phyloP scores from a whole-genome alignment of 2,329 filamentous ascomycete species.

The Ophiostoma sp. region DNA sequence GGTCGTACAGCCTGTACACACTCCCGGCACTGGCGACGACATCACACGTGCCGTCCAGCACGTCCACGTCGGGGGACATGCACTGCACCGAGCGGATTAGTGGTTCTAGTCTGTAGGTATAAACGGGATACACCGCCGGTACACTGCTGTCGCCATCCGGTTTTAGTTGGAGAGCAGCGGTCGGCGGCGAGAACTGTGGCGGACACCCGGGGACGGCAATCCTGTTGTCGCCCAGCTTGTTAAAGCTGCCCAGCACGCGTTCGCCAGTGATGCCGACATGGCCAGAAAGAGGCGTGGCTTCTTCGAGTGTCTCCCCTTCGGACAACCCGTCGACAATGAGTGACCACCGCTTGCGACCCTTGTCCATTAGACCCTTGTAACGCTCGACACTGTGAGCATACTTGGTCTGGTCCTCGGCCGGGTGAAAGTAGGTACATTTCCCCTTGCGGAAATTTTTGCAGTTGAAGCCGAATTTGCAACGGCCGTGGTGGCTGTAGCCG shows the following conservation, averaged over 20 bases:
- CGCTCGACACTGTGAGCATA: background rate
- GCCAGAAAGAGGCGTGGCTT: background rate
- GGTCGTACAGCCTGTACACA: constrained; percentile 31
- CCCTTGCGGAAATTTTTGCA: background rate
- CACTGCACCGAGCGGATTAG: constrained; percentile 30
- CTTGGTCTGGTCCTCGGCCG: background rate
- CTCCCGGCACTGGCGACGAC: constrained; percentile 32
- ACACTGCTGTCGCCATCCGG: background rate
- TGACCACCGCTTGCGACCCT: background rate
- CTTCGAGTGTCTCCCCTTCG: no score
- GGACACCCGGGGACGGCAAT: constrained; percentile 34
- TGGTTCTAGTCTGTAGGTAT: constrained; percentile 31
- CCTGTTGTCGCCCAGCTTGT: constrained; percentile 29
- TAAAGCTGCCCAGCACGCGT: constrained; percentile 31
- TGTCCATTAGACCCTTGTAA: no score
- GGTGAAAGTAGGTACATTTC: background rate
- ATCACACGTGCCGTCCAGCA: constrained; percentile 25
- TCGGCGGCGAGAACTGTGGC: constrained; percentile 27
- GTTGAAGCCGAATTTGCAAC: background rate
- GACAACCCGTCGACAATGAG: background rate
- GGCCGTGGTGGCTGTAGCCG: background rate
- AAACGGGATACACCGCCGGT: constrained; percentile 21
- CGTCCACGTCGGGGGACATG: constrained; percentile 23
- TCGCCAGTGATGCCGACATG: background rate
- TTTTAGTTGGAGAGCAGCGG: background rate